Evolutionary conservation across 2,329 filamentous ascomycete genomes (phyloP), one percentile per base, ranked within the genome.

Genomic region (Aspergillus fumigatus): DNA sequence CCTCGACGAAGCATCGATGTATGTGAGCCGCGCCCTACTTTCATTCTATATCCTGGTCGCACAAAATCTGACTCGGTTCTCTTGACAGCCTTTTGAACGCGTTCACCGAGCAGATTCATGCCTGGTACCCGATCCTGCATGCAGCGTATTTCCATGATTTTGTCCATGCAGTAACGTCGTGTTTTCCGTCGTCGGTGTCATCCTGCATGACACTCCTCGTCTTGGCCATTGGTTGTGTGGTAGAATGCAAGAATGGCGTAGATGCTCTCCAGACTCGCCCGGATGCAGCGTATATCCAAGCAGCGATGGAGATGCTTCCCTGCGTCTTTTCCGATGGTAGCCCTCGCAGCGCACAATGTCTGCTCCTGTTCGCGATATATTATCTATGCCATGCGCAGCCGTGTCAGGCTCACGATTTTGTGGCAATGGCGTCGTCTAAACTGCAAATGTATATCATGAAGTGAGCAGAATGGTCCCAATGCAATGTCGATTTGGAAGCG

Each of bases 71-170:
- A 26, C 25, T 26, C 7, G 25, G 25, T 26, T 26, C 25, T 26
- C 25, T 26, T 6, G 7, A 26, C 25, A 26, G 25, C 7, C 25
- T 26, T 26, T 26, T 26, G 25, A 6, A 26, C 7, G 27, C 7
- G 27, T 8, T 35, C 27, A 26, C 48, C 14, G 51, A 59, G 14
- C 48, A 51, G 14, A 53, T 59, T 29, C 57, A 57, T 45, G 38
- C 43, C 45, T 59, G 54, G 54, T 57, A 57, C 14, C 57, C 57
- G 27, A 41, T 57, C 23, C 48, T 59, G 14, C 54, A 54, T 17
- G 38, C 25, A 3, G 35, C 47, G 23, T 59, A 38, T 11, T 41
- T 26, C 4, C 27, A 49, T 35, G 57, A 59, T 27, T 57, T 54
- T 50, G 10, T 54, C 35, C 54, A 47, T 1, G 47, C 51, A n/a